Evolutionary conservation across 345 rosid genomes (phyloP), one percentile per base, ranked within the genome.

Genomic region (Pugionium cornutum): DNA sequence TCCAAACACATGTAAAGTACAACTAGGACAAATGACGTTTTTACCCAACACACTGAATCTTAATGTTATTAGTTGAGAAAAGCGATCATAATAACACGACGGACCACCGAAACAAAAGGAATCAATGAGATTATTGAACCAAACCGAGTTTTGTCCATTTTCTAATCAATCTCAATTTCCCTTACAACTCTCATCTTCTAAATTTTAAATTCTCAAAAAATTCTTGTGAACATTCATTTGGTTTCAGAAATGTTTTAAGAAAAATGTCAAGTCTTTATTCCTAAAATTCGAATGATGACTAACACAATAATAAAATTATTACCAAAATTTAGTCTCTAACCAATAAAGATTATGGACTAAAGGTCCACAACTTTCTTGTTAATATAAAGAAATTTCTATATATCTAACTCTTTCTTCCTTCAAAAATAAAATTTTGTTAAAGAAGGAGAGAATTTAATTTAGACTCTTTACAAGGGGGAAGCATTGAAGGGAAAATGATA

Each of bases 401-500:
- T 25, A 11, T 4, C 25, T 26, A 26, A 27, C 11, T 35, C 4
- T 31, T 11, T 64, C 6, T 7, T 47, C 4, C 68, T 64, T 50
- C n/a, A 43, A 5, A 29, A 11, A 39, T 1, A 5, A 39, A 31
- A 40, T 5, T 4, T 43, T 31, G 9, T 8, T 27, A 28, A 44
- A 47, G 55, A 36, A 36, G 30, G 40, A 45, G 54, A 37, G 67
- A 69, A 61, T 68, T 62, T 69, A 6, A 32, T 32, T 2, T 32
- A 32, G 34, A 32, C 51, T 51, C 56, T 47, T 50, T 45, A 42
- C 32, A 1, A 56, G 40, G 50, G 69, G 64, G 32, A 58, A 37
- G 54, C 62, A 28, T 6, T 36, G 56, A 37, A 27, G n/a, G n/a
- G 2, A 49, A 51, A 62, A 33, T 31, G 70, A 65, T 72, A 65